phyloP scores from a whole-genome alignment of 2,329 filamentous ascomycete genomes.

The Parastagonospora nodorum region DNA sequence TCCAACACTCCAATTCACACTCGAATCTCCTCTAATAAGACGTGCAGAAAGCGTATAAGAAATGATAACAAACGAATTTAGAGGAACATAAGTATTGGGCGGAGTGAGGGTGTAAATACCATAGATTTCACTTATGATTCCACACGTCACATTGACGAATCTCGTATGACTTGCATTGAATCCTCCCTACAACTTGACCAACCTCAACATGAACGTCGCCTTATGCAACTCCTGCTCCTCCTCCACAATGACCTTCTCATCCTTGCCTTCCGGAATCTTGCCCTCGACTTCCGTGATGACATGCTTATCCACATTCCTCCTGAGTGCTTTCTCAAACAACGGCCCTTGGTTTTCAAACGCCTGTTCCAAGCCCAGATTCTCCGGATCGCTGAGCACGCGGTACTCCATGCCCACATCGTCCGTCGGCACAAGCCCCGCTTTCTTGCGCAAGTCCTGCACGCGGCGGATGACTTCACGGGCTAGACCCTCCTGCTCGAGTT shows the following conservation, averaged over 20 bases:
- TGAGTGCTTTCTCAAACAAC: constrained; percentile 76
- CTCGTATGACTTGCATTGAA: no score
- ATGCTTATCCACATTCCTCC: constrained; percentile 76
- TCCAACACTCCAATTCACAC: neutral
- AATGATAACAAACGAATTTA: constrained; percentile 20
- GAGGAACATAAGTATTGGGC: neutral
- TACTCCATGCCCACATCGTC: constrained; percentile 98
- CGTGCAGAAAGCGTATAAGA: constrained; percentile 35
- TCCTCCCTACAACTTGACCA: constrained; percentile 67
- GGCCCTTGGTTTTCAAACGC: constrained; percentile 71
- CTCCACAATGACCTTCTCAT: constrained; percentile 70
- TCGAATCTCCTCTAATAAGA: constrained; percentile 1
- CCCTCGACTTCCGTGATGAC: constrained; percentile 64
- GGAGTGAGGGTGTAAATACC: neutral
- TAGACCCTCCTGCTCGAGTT: constrained; percentile 85
- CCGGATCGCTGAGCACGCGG: constrained; percentile 76
- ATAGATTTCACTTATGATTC: constrained; percentile 7
- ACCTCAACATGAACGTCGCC: constrained; percentile 75
- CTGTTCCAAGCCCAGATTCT: constrained; percentile 71
- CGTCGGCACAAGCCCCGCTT: constrained; percentile 85
- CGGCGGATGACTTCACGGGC: constrained; percentile 92
- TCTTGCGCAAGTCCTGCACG: constrained; percentile 91
- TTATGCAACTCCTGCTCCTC: constrained; percentile 88
- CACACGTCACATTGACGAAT: no score
- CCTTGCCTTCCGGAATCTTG: constrained; percentile 57